Evolutionary conservation across 352 stramenopile species (phyloP).

Genomic region (Pythium myriotylum): DNA sequence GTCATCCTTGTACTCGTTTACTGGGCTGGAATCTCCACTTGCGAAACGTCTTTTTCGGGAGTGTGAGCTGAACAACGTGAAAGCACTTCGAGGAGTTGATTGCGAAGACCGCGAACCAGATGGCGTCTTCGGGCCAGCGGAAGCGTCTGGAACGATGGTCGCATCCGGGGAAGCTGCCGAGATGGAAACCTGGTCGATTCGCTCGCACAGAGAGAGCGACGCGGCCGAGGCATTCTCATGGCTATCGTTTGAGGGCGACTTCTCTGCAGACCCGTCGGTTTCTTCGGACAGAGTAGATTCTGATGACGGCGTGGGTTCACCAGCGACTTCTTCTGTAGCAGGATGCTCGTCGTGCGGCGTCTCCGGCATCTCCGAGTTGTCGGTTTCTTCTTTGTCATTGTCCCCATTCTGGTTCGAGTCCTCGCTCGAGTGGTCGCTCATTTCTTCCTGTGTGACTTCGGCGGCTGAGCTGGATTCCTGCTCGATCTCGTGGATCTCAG

Average conservation of each 20-base stretch:
- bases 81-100: slow-evolving; percentile 16
- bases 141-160: not conserved
- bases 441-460: slow-evolving; percentile 11
- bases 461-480: slow-evolving; percentile 10
- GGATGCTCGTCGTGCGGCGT: not conserved
- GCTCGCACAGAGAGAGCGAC: slow-evolving; percentile 70
- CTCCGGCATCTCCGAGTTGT: slow-evolving; percentile 15
- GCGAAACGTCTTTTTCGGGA: slow-evolving; percentile 25
- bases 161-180: slow-evolving; percentile 33
- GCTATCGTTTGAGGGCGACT: not conserved
- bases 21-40: slow-evolving; percentile 2
- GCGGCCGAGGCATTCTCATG: slow-evolving; percentile 35
- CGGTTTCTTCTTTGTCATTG: not conserved
- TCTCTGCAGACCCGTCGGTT: slow-evolving; percentile 1
- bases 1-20: not conserved
- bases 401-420: not conserved
- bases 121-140: not conserved
- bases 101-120: slow-evolving; percentile 4
- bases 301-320: too few relatives aligned
- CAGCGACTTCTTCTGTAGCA: not conserved
- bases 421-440: slow-evolving; percentile 11
- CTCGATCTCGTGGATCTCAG: slow-evolving; percentile 8
- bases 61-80: slow-evolving; percentile 27
- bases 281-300: not conserved
- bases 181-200: slow-evolving; percentile 80